Evolutionary conservation across 176 grass and related monocot species (phyloP), one percentile per base, ranked within the genome.

Genomic region (Pontederia paniculata): DNA sequence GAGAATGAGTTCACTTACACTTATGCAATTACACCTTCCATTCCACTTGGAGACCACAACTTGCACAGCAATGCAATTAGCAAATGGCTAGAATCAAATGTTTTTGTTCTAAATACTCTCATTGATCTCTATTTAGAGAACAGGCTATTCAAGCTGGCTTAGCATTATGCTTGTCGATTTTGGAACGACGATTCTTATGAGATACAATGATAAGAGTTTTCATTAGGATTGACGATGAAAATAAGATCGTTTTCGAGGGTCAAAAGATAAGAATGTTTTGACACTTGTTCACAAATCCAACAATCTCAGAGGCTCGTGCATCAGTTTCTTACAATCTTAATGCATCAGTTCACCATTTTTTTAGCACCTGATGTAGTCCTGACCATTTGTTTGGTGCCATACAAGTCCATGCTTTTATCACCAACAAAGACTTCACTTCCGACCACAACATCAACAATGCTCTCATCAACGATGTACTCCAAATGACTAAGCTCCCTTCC

Each of bases 1-100:
- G 71, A 76, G 56, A 88, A 88, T 10, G 84, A 88, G 52, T 88
- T 83, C 73, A 83, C 76, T 48, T 83, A 83, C 57, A 83, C 84
- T 6, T 61, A 66, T 45, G 21, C 28, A 31, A 75, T 88, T 65
- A 37, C 56, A 21, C 79, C 84, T 16, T 83, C 75, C 5, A 73
- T 76, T 42, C 70, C 79, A 70, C 54, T 73, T 17, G 63, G 76
- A 80, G 73, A 54, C 65, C 20, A 17, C 10, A 23, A 55, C 71
- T 60, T 63, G 63, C 80, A 88, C 25, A 63, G 79, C 47, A 75
- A 73, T 45, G 49, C 42, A 51, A 76, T 83, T 21, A 78, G 80
- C n/a, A 77, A 88, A 73, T 69, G 80, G 80, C 50, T 83, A 80
- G 31, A 57, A 73, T 70, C 42, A 50, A 79, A 76, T 60, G 12